A percentile compares a stretch with the other conserved stretches of the same genome.
These are phyloP conservation scores for Dicorynia guianensis DNA, from an alignment of 306 rosid species.

Conservation along the genomic window DNA sequence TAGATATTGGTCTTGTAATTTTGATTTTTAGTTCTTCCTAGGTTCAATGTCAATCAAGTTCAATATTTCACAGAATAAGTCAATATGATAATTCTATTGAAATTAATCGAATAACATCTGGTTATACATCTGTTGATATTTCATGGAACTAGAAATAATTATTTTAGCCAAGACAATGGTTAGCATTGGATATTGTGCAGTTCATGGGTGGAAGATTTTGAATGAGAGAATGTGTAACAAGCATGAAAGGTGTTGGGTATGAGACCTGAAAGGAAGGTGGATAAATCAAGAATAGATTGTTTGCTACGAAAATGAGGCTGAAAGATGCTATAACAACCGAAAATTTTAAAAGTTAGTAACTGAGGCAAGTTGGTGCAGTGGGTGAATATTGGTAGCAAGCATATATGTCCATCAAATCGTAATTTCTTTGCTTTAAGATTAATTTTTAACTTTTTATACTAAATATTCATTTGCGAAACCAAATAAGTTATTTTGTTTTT, in stretches of 20 bases:
- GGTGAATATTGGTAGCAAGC: conserved; percentile 14
- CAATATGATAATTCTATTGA: not conserved
- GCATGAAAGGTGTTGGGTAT: not conserved
- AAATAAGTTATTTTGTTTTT: conserved; percentile 19
- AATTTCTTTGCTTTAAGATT: not conserved
- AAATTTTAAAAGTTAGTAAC: conserved; percentile 1
- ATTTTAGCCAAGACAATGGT: conserved; percentile 13
- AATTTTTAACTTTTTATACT: conserved; percentile 16
- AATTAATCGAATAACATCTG: not conserved
- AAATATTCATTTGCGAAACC: conserved; percentile 13
- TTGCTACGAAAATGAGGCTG: not conserved
- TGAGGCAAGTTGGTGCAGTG: conserved; percentile 24
- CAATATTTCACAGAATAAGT: not conserved
- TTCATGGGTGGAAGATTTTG: not conserved
- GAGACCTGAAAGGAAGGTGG: not conserved
- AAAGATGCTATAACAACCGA: not conserved
- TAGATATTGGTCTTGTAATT: conserved; percentile 18
- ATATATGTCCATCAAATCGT: not conserved
- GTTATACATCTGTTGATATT: not conserved
- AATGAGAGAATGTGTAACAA: not conserved
- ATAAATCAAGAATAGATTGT: conserved; percentile 19
- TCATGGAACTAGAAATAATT: conserved; percentile 20
- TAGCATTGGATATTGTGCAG: conserved; percentile 9
- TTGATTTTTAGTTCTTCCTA: conserved; percentile 31
- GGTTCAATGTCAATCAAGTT: not conserved